These are phyloP conservation scores for Plicaturopsis crispa DNA, from an alignment of 768 basidiomycete species.

Conservation along the genomic window DNA sequence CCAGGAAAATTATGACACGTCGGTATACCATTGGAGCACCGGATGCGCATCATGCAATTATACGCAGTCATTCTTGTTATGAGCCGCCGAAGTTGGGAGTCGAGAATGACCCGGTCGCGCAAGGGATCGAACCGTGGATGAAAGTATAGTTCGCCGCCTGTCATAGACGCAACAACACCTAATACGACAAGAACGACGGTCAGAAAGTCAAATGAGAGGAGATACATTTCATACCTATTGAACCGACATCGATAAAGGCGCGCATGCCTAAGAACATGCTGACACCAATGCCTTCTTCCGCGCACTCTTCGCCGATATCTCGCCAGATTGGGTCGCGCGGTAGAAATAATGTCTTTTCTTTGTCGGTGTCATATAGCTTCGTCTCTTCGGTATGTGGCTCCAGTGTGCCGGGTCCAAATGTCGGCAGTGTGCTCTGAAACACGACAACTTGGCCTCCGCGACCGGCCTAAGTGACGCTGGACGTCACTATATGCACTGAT, in stretches of 20 bases:
- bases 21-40: conserved; percentile 75
- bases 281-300: conserved; percentile 84
- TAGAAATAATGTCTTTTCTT: conserved; percentile 73
- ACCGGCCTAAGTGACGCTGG: conserved; percentile 35
- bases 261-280: conserved; percentile 81
- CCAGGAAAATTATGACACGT: conserved; percentile 5
- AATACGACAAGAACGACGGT: neutral
- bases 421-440: conserved; percentile 67
- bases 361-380: conserved; percentile 72
- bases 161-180: conserved; percentile 62
- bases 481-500: neutral
- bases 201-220: conserved; percentile 2
- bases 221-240: conserved; percentile 46
- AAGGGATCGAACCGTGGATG: conserved; percentile 80
- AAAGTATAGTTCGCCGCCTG: conserved; percentile 89
- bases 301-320: conserved; percentile 80
- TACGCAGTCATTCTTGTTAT: conserved; percentile 67
- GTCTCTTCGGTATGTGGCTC: conserved; percentile 49
- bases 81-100: conserved; percentile 71
- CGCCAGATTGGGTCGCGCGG: conserved; percentile 79
- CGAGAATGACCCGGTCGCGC: conserved; percentile 56
- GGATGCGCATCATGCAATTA: conserved; percentile 72
- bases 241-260: conserved; percentile 79
- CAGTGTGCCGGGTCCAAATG: conserved; percentile 66
- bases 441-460: conserved; percentile 71